Evolutionary conservation across 371 early-diverging fungal species (phyloP), one percentile per base, ranked within the genome.

Genomic region (Mortierella sp.): DNA sequence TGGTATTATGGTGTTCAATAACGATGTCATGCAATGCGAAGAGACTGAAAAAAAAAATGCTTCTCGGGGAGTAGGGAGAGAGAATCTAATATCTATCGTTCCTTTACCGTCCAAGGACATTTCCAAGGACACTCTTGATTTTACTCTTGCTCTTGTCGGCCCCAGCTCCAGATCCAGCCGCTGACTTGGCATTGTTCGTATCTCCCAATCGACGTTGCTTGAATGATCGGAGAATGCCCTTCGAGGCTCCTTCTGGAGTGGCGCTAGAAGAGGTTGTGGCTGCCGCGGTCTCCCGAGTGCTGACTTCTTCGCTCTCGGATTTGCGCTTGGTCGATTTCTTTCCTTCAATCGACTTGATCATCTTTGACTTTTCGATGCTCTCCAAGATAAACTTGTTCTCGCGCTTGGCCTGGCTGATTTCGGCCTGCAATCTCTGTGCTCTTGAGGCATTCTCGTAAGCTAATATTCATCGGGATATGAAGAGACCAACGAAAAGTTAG

Each of bases 341-440:
- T 25, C 84, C 88, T 75, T 92, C 87, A 68, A 96, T 94, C 57
- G 86, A 88, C 64, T 90, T 82, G 58, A 94, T 83, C 92, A 93
- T 96, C 83, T 96, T 95, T 53, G 94, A 87, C 58, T 87, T 88
- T 62, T 91, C 93, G 12, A 97, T 96, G 64, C 94, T 98, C 74
- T 88, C 87, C 60, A 95, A 57, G 80, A 95, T 97, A 1, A 86
- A 86, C 82, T 95, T 95, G 70, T 93, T 92, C 80, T 98, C 97
- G 48, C 93, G 84, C 64, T 89, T 89, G 4, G 95, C 92, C 81
- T 94, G 95, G 44, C 85, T 87, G 77, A 95, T 93, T 83, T 97
- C 97, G n/a, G 88, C 89, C 70, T 88, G 85, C 57, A 98, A 82
- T 75, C 90, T 85, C 73, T 98, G 94, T 50, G 94, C 91, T 53